Evolutionary conservation across 139 green algal genomes (phyloP).

Genomic region (Pleodorina starrii): DNA sequence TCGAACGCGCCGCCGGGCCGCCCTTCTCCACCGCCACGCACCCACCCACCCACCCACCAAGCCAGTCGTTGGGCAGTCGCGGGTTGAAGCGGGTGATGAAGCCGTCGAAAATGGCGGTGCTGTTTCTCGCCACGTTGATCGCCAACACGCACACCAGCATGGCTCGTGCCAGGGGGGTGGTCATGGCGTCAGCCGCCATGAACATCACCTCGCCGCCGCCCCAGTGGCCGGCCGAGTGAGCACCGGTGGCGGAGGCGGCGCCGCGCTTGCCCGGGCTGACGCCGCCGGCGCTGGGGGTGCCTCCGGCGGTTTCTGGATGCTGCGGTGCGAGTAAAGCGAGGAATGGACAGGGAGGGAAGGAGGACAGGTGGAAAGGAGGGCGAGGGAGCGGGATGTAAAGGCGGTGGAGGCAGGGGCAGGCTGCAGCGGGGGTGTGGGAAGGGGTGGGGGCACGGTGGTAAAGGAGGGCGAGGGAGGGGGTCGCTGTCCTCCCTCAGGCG

Average conservation of each 20-base stretch:
- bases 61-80: slow-evolving; percentile 39
- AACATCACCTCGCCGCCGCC: not conserved
- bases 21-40: not conserved
- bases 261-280: not conserved
- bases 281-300: not conserved
- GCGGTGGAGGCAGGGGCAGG: not conserved
- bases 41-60: not conserved
- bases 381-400: not conserved
- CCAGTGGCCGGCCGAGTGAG: not conserved
- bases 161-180: not conserved
- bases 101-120: slow-evolving; percentile 25
- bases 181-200: slow-evolving; percentile 17
- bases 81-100: slow-evolving; percentile 48
- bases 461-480: too few relatives aligned
- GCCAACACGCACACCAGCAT: not conserved
- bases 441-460: too few relatives aligned
- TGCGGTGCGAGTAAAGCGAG: not conserved
- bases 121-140: slow-evolving; percentile 10
- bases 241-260: too few relatives aligned
- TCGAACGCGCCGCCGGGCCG: not conserved
- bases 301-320: not conserved
- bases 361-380: not conserved
- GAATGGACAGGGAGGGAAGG: too few relatives aligned
- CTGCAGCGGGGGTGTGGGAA: not conserved
- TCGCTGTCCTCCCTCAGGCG: too few relatives aligned